phyloP scores from a whole-genome alignment of 2,329 filamentous ascomycete genomes.

The Rutstroemia sydowiana region DNA sequence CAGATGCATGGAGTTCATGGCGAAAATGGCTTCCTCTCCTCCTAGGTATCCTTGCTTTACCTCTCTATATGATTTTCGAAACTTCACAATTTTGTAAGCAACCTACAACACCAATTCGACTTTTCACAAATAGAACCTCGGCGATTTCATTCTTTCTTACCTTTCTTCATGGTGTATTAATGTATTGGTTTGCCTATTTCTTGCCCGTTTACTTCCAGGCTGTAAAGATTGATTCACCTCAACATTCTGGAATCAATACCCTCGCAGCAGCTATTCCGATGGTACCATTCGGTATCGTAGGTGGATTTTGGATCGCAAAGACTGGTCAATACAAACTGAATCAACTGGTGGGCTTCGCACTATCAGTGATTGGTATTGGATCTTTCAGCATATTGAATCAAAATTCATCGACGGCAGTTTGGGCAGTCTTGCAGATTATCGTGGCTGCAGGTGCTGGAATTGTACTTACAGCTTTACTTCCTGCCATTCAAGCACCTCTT shows the following conservation, averaged over 20 bases:
- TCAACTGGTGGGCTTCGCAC: slow-evolving; percentile 26
- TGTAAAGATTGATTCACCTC: slow-evolving; percentile 33
- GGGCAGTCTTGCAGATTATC: neutral
- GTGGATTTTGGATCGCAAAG: neutral
- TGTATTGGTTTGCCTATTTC: slow-evolving; percentile 34
- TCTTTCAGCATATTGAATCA: slow-evolving; percentile 30
- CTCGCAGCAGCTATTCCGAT: slow-evolving; percentile 35
- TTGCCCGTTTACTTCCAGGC: slow-evolving; percentile 43
- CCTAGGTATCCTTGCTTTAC: slow-evolving; percentile 26
- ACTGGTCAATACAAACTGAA: slow-evolving; percentile 11
- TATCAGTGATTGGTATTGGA: slow-evolving; percentile 10
- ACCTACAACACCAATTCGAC: slow-evolving; percentile 7
- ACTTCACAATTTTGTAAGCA: slow-evolving; percentile 1
- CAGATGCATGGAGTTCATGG: slow-evolving; percentile 8
- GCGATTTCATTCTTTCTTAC: slow-evolving; percentile 27
- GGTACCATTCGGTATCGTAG: neutral
- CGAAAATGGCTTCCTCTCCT: slow-evolving; percentile 30
- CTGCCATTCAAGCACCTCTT: slow-evolving; percentile 34
- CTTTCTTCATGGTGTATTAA: slow-evolving; percentile 33
- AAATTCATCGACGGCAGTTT: slow-evolving; percentile 25
- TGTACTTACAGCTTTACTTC: slow-evolving; percentile 13
- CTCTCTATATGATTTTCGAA: slow-evolving; percentile 22
- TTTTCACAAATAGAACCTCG: slow-evolving; percentile 10
- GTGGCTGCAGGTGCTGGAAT: neutral
- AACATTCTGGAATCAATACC: slow-evolving; percentile 29